Conservation (phyloP, 75 land plant species). For the Gnetum montanum region DNA sequence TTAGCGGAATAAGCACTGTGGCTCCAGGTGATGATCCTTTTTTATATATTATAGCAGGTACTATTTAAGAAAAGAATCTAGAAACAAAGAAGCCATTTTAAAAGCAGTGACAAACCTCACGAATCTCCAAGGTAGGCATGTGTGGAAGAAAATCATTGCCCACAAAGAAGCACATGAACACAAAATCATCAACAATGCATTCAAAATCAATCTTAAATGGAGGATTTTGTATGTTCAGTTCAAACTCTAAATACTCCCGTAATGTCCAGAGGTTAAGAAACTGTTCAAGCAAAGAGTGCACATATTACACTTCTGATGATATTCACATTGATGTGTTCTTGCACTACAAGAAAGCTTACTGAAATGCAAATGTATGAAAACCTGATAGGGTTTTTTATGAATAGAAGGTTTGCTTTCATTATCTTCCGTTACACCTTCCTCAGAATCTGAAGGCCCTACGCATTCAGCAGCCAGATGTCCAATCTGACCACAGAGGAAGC, state of each 20-base stretch:
- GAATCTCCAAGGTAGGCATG: conserved; percentile 94
- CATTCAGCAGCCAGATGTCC: conserved; percentile 96
- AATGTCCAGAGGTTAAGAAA: conserved; percentile 86
- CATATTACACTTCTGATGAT: background rate
- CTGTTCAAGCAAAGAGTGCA: conserved; percentile 24
- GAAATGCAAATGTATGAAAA: background rate
- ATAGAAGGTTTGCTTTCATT: conserved; percentile 10
- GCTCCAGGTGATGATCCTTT: too few species aligned
- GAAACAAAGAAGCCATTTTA: too few species aligned
- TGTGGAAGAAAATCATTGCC: conserved; percentile 98
- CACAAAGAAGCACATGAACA: conserved; percentile 95
- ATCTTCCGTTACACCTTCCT: conserved; percentile 19
- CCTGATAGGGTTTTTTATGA: conserved; percentile 36
- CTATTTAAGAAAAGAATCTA: too few species aligned
- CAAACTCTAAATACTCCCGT: conserved; percentile 84
- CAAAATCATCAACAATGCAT: conserved; percentile 86
- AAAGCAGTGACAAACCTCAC: conserved; percentile 56
- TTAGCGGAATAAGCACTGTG: too few species aligned
- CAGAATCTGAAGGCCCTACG: conserved; percentile 26
- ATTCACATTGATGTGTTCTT: background rate
- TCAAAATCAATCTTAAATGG: conserved; percentile 80
- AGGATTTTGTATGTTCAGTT: conserved; percentile 59
- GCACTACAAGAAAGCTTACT: background rate
- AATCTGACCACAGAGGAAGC: conserved; percentile 80
- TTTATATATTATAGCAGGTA: too few species aligned